Evolutionary conservation across 805 yeast species (phyloP).

Genomic region (Kodamaea nitidulidarum): DNA sequence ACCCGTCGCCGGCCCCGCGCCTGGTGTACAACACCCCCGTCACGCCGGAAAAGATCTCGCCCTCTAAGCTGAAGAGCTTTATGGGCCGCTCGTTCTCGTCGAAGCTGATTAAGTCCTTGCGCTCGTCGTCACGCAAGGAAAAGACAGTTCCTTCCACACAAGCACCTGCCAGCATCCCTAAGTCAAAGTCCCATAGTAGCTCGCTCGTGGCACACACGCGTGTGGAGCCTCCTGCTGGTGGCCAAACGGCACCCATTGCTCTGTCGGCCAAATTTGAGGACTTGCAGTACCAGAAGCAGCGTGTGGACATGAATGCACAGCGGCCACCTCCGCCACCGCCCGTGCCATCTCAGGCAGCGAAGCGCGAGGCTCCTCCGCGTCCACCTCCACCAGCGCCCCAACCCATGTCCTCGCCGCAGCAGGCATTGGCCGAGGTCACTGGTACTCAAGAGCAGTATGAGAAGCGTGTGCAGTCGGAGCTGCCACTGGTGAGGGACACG

Average conservation of each 20-base stretch:
- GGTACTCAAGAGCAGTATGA: slow-evolving; percentile 12
- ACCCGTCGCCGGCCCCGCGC: slow-evolving; percentile 2
- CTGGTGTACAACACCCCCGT: slow-evolving; percentile 9
- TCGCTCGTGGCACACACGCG: slow-evolving; percentile 30
- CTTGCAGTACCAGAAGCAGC: slow-evolving; percentile 15
- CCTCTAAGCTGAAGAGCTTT: slow-evolving; percentile 16
- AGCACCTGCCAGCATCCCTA: slow-evolving; percentile 25
- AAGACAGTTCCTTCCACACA: slow-evolving; percentile 14
- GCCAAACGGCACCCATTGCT: slow-evolving; percentile 35
- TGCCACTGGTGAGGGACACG: slow-evolving; percentile 11
- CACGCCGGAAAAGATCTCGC: slow-evolving; percentile 13
- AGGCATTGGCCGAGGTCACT: slow-evolving; percentile 17
- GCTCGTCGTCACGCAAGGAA: slow-evolving; percentile 23
- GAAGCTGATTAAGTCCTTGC: slow-evolving; percentile 32
- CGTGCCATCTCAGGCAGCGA: not conserved
- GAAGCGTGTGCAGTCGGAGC: slow-evolving; percentile 9
- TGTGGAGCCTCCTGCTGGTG: slow-evolving; percentile 21
- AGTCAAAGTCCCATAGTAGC: slow-evolving; percentile 39
- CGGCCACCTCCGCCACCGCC: slow-evolving; percentile 46
- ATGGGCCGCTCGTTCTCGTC: slow-evolving; percentile 37
- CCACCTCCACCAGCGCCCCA: slow-evolving; percentile 6
- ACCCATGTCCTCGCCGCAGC: slow-evolving; percentile 18
- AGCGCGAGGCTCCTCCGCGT: not conserved
- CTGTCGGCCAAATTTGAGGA: slow-evolving; percentile 26
- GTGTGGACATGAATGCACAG: slow-evolving; percentile 28